Evolutionary conservation across 2,329 filamentous ascomycete species (phyloP).

Genomic region (Penicillium sp.): DNA sequence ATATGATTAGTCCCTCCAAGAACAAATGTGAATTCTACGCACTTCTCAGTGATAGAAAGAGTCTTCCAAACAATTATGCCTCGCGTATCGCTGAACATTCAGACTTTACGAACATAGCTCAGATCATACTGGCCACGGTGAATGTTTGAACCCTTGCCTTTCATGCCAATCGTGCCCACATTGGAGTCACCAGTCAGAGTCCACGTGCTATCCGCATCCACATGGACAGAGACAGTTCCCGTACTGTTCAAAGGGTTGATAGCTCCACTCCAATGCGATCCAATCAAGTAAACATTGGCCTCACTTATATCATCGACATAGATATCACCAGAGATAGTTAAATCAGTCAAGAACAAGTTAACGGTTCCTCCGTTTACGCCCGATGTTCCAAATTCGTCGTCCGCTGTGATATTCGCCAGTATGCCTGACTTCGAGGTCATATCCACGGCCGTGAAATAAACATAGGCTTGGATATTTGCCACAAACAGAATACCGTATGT

Average conservation of each 20-base stretch:
- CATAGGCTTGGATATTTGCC: conserved; percentile 2
- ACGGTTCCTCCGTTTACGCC: background rate
- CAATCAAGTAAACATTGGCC: background rate
- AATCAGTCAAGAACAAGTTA: background rate
- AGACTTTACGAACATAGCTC: conserved; percentile 10
- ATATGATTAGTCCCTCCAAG: background rate
- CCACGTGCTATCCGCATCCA: conserved; percentile 5
- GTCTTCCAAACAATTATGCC: no score
- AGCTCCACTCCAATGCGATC: conserved; percentile 2
- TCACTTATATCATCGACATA: conserved; percentile 6
- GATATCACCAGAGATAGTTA: background rate
- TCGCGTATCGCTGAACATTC: background rate
- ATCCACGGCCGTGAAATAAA: conserved; percentile 3
- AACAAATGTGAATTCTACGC: no score
- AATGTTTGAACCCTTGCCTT: background rate
- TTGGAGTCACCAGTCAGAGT: conserved; percentile 1
- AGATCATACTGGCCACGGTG: background rate
- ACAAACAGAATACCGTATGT: conserved; percentile 3
- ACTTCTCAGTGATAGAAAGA: no score
- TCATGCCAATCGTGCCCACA: background rate
- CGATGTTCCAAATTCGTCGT: background rate
- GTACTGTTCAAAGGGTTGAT: background rate
- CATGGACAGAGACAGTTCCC: background rate
- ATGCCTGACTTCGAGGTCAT: background rate
- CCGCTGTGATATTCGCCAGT: background rate